A percentile compares a stretch with the other conserved stretches of the same genome.
Evolutionary conservation across 2,329 filamentous ascomycete species (phyloP).

Genomic region (Fusarium ambrosium): DNA sequence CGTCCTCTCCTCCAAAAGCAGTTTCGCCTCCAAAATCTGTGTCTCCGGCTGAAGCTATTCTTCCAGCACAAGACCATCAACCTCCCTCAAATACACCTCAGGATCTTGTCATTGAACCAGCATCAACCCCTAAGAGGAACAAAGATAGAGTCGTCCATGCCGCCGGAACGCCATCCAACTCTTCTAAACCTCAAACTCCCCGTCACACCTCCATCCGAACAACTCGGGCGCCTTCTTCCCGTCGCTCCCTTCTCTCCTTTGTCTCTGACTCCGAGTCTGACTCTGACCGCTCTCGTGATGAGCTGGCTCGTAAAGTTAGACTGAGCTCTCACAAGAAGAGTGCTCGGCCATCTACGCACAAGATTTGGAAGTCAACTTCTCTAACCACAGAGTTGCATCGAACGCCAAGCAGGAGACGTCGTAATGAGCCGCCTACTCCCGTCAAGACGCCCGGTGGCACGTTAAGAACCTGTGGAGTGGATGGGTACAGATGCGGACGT

Average conservation of each 20-base stretch:
- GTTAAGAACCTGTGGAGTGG: constrained; percentile 65
- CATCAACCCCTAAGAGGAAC: constrained; percentile 19
- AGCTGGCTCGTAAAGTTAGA: constrained; percentile 41
- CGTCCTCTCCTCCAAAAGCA: neutral
- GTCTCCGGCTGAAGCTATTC: neutral
- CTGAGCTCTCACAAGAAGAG: constrained; percentile 33
- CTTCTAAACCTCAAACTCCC: constrained; percentile 47
- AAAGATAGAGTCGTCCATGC: neutral
- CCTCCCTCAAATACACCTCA: neutral
- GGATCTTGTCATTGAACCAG: neutral
- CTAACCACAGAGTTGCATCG: constrained; percentile 48
- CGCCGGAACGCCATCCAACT: constrained; percentile 28
- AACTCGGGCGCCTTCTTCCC: constrained; percentile 48
- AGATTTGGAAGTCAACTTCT: constrained; percentile 47
- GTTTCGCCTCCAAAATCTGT: neutral
- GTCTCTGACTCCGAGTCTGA: constrained; percentile 59
- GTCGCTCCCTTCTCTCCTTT: constrained; percentile 59
- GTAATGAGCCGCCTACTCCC: constrained; percentile 38
- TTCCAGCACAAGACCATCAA: neutral
- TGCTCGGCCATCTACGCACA: constrained; percentile 36
- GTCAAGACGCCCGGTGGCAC: constrained; percentile 65
- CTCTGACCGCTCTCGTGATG: constrained; percentile 56
- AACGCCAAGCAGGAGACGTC: constrained; percentile 46
- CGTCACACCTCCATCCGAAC: constrained; percentile 43
- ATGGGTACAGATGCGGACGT: constrained; percentile 67